These are phyloP conservation scores for Berberis thunbergii DNA, from an alignment of 164 flowering plant genomes.

Conservation along the genomic window DNA sequence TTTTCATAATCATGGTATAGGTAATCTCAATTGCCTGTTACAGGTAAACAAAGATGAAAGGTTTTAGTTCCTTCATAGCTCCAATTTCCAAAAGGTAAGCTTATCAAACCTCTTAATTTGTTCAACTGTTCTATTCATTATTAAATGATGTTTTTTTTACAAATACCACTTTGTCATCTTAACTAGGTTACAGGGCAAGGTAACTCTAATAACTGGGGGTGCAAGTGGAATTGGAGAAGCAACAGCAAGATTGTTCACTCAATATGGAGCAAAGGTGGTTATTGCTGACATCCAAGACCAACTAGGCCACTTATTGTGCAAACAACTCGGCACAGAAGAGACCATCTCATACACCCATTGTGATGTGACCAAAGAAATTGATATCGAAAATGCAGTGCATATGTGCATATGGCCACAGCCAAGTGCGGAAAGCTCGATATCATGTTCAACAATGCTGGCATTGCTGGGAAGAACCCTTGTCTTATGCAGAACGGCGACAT, in stretches of 20 bases:
- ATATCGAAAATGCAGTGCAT: constrained; percentile 24
- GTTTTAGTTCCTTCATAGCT: not conserved
- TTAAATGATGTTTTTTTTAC: not conserved
- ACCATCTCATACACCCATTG: constrained; percentile 30
- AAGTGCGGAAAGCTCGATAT: constrained; percentile 44
- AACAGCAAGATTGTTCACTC: constrained; percentile 5
- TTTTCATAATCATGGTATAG: too few relatives aligned
- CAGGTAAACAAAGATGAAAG: not conserved
- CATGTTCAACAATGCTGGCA: constrained; percentile 49
- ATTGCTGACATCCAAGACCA: constrained; percentile 15
- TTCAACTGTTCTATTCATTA: not conserved
- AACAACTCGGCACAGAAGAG: constrained; percentile 12
- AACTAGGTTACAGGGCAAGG: constrained; percentile 14
- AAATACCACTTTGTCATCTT: not conserved
- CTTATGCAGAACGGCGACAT: constrained; percentile 6
- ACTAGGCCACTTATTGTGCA: constrained; percentile 7
- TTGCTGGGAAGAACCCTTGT: constrained; percentile 8
- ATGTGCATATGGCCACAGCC: constrained; percentile 22
- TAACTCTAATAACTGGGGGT: constrained; percentile 20
- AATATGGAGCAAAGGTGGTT: constrained; percentile 15
- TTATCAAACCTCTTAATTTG: not conserved
- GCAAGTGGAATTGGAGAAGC: constrained; percentile 17
- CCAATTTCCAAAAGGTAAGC: not conserved
- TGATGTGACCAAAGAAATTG: constrained; percentile 34
- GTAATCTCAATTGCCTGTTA: too few relatives aligned